Conservation (phyloP, 768 basidiomycete genomes). For the Tulasnella sp. region DNA sequence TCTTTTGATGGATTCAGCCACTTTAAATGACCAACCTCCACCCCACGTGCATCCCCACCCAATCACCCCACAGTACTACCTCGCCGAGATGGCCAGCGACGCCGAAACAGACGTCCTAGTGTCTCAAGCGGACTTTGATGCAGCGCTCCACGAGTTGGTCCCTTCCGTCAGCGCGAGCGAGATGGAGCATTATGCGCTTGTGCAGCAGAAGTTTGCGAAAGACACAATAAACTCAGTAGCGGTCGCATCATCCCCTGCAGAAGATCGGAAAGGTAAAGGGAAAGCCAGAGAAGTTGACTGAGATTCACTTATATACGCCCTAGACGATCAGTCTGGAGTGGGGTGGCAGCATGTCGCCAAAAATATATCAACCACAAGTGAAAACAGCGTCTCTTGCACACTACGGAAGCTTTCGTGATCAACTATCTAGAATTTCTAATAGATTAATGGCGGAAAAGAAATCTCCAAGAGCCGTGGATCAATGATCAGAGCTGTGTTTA, state of each 20-base stretch:
- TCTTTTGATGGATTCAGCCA: slow-evolving; percentile 19
- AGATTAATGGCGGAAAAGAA: too few relatives aligned
- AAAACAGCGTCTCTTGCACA: too few relatives aligned
- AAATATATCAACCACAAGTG: too few relatives aligned
- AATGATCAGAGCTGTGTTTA: too few relatives aligned
- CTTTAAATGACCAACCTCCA: slow-evolving; percentile 37
- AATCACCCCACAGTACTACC: slow-evolving; percentile 81
- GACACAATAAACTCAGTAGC: slow-evolving; percentile 23
- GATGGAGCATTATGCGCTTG: slow-evolving; percentile 67
- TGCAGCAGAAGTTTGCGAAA: slow-evolving; percentile 58
- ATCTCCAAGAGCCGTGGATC: too few relatives aligned
- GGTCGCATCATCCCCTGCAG: neutral
- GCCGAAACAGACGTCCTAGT: slow-evolving; percentile 71
- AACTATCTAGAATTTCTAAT: too few relatives aligned
- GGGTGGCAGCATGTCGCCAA: too few relatives aligned
- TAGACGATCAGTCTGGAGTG: too few relatives aligned
- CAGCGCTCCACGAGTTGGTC: slow-evolving; percentile 55
- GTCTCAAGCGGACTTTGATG: slow-evolving; percentile 58
- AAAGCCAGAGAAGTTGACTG: slow-evolving; percentile 11
- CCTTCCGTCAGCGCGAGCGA: slow-evolving; percentile 80
- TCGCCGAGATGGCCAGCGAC: slow-evolving; percentile 64
- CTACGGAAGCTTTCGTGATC: too few relatives aligned
- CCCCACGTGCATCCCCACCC: slow-evolving; percentile 45
- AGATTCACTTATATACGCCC: too few relatives aligned
- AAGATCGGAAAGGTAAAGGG: slow-evolving; percentile 12